Evolutionary conservation across 2,329 filamentous ascomycete genomes (phyloP).

Genomic region (Phoma sp.): DNA sequence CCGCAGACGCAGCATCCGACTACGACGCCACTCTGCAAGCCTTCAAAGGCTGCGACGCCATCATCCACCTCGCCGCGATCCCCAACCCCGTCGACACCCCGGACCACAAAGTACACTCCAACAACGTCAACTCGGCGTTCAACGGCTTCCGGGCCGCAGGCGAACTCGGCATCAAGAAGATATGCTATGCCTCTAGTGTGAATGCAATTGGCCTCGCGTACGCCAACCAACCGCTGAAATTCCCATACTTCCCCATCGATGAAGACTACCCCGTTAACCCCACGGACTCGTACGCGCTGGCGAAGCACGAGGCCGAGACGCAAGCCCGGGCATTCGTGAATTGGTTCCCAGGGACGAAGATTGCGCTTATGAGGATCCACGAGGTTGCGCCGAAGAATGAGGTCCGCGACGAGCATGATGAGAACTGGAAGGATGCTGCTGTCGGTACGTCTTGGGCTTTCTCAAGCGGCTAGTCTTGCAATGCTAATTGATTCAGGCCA

Average conservation of each 20-base stretch:
- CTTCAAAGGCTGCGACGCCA: slow-evolving; percentile 47
- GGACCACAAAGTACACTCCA: slow-evolving; percentile 45
- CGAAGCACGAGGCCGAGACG: slow-evolving; percentile 48
- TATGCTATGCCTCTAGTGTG: slow-evolving; percentile 50
- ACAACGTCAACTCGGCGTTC: slow-evolving; percentile 50
- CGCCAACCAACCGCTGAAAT: slow-evolving; percentile 44
- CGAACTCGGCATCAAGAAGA: slow-evolving; percentile 44
- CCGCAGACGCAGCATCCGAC: slow-evolving; percentile 42
- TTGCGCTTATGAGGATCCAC: slow-evolving; percentile 50
- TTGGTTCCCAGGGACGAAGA: slow-evolving; percentile 51
- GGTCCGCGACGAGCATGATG: slow-evolving; percentile 44
- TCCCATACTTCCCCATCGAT: slow-evolving; percentile 51
- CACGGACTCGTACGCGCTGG: slow-evolving; percentile 48
- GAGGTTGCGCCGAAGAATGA: slow-evolving; percentile 43
- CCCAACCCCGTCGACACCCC: slow-evolving; percentile 46
- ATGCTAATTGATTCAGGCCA: slow-evolving; percentile 20
- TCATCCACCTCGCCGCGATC: slow-evolving; percentile 51
- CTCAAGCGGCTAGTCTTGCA: too few species aligned
- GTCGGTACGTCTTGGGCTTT: slow-evolving; percentile 36
- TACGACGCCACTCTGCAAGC: slow-evolving; percentile 43
- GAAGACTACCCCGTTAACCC: slow-evolving; percentile 44
- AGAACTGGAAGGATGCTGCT: slow-evolving; percentile 45
- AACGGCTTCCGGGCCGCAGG: slow-evolving; percentile 51
- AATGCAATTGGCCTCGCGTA: slow-evolving; percentile 51
- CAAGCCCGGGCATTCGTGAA: slow-evolving; percentile 45